These are phyloP conservation scores for Chlorella sp. DNA, from an alignment of 139 green algal genomes.

Conservation along the genomic window DNA sequence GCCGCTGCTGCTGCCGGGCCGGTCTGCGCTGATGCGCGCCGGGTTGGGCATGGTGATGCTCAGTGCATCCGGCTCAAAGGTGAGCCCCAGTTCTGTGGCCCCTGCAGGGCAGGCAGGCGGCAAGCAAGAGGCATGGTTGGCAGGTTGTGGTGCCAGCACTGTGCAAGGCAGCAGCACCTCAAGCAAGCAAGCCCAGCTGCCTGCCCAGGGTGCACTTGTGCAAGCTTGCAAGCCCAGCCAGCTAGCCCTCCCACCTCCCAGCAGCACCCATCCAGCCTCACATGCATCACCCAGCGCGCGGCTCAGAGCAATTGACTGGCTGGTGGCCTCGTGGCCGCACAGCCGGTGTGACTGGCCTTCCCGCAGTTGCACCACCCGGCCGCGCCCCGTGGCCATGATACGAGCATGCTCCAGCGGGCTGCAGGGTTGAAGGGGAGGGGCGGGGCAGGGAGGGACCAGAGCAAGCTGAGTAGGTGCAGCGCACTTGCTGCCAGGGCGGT, in stretches of 20 bases:
- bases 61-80: conserved; percentile 8
- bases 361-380: neutral
- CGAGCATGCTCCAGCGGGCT: conserved; percentile 55
- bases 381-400: neutral
- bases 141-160: neutral
- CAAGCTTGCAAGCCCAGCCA: neutral
- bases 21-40: neutral
- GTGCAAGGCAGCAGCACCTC: too few species aligned
- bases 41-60: neutral
- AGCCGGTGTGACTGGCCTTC: neutral
- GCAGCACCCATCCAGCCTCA: neutral
- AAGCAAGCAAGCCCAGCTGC: too few species aligned
- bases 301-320: conserved; percentile 2
- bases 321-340: neutral
- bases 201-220: neutral
- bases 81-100: conserved; percentile 5
- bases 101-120: neutral
- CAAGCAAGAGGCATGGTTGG: neutral
- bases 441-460: conserved; percentile 2
- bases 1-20: conserved; percentile 37
- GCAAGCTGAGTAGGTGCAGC: neutral
- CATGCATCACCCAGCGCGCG: conserved; percentile 14
- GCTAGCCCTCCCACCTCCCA: neutral
- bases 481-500: too few species aligned
- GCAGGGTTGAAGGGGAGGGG: conserved; percentile 53